Evolutionary conservation across 2,329 filamentous ascomycete species (phyloP).

Genomic region (Decorospora gaudefroyi): DNA sequence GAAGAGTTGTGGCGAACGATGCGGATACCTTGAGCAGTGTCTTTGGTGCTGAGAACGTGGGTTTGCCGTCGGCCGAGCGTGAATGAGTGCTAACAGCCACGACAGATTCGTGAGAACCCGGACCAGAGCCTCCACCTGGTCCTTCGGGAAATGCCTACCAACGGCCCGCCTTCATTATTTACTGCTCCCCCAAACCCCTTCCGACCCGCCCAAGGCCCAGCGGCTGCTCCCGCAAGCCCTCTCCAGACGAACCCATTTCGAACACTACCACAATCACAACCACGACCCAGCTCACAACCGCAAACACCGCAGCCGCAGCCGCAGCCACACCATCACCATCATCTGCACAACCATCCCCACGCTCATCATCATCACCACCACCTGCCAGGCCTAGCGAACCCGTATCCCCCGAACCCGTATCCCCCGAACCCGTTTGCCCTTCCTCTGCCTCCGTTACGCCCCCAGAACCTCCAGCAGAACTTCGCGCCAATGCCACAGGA

Average conservation of each 20-base stretch:
- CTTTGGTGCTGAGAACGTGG: conserved; percentile 57
- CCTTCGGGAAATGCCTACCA: conserved; percentile 40
- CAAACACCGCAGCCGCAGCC: conserved; percentile 21
- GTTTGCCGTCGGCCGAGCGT: conserved; percentile 19
- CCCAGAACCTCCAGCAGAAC: conserved; percentile 33
- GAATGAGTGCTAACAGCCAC: conserved; percentile 19
- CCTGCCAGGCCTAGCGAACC: conserved; percentile 16
- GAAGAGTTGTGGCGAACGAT: conserved; percentile 58
- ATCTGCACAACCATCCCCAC: conserved; percentile 26
- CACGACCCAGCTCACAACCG: conserved; percentile 39
- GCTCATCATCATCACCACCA: conserved; percentile 23
- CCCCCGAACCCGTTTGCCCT: conserved; percentile 22
- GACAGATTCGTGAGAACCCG: conserved; percentile 42
- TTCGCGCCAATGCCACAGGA: conserved; percentile 30
- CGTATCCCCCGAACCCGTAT: too few relatives aligned
- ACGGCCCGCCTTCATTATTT: conserved; percentile 30
- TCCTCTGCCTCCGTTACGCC: conserved; percentile 29
- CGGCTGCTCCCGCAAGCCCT: conserved; percentile 21
- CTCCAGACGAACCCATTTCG: conserved; percentile 43
- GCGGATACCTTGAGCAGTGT: conserved; percentile 55
- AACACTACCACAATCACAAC: conserved; percentile 29
- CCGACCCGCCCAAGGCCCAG: conserved; percentile 23
- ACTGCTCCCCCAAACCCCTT: conserved; percentile 49
- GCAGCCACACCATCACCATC: conserved; percentile 16
- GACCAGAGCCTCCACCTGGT: conserved; percentile 48